Evolutionary conservation across 768 basidiomycete species (phyloP), one percentile per base, ranked within the genome.

Genomic region (Xerocomellus amylosporus): DNA sequence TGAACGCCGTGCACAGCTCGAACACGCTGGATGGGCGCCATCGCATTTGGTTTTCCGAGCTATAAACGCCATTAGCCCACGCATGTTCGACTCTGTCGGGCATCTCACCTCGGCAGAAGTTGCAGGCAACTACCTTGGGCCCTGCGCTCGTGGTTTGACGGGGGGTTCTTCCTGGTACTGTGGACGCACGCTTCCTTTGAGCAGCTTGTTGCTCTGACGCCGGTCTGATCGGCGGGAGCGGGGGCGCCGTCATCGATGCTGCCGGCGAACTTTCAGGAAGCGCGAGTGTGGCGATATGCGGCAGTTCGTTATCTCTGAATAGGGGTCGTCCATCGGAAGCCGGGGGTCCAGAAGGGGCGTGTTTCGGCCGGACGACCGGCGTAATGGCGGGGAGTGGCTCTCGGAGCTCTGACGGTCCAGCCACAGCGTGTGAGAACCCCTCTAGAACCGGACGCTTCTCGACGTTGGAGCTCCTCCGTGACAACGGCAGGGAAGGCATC

Each of bases 41-140:
- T 93, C 90, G 62, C 90, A 93, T 68, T 90, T 87, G 19, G 90
- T 93, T 75, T 93, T 93, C 55, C 90, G 90, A 34, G 90, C 90
- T 91, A 57, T 15, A 60, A 28, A 38, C 20, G 20, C 12, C 46
- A 24, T 59, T 2, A 58, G 47, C 22, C 22, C 55, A 28, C 14
- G 55, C 55, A 47, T 54, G 46, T 42, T 46, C 37, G 22, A 47
- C 22, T 37, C 47, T 38, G 43, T 46, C 45, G 30, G 33, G 33
- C 37, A 46, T 75, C 83, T 52, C 64, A 91, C 90, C 88, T 76
- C 90, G 81, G 72, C 90, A 93, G 67, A 90, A 90, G 71, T 92
- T 90, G 72, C 90, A 93, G 15, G 90, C 90, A 22, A 93, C 89
- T 13, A 91, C 87, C 66, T 92, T 92, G 43, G 89, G 88, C 12